Evolutionary conservation across 1,139 yeast genomes (phyloP), one percentile per base, ranked within the genome.

Genomic region (Pichia sp.): DNA sequence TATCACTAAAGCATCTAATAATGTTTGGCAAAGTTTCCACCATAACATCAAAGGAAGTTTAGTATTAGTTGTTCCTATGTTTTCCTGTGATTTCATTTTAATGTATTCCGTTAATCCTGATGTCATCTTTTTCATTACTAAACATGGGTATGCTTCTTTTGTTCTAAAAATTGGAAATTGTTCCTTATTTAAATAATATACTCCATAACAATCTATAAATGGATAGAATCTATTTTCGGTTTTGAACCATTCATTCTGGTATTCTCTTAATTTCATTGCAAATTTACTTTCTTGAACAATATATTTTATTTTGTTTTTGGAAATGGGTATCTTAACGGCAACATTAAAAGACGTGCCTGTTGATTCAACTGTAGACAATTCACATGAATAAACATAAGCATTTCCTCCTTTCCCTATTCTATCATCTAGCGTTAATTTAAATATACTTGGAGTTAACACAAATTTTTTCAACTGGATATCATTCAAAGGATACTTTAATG

Each of bases 261-360:
- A 52, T 13, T 50, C 47, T 38, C 48, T 46, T 34, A 60, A 35
- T 20, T 43, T 43, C 5, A 55, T 43, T 21, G 57, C 49, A 24
- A 63, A 48, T 13, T 53, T 48, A 19, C 61, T 49, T 42, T 65
- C 69, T 37, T 51, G 54, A 43, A 59, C 53, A 9, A 64, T 52
- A 29, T 48, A 45, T 33, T 53, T 56, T n/a, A 53, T 52, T 31
- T 55, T 55, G 26, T 49, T 56, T 11, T 44, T 40, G 5, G 55
- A 52, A 2, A 43, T 47, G 4, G 69, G 68, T 5, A 64, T 54
- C 44, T 65, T 65, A 2, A 63, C 45, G 3, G 66, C 67, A 27
- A 56, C 49, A 1, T 41, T 29, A n/a, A 52, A 37, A 10, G 45
- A 26, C 9, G 33, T 31, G 11, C 27, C 18, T 9, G 36, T 30